Evolutionary conservation across 2,329 filamentous ascomycete genomes (phyloP).

Genomic region (Nemania sp.): DNA sequence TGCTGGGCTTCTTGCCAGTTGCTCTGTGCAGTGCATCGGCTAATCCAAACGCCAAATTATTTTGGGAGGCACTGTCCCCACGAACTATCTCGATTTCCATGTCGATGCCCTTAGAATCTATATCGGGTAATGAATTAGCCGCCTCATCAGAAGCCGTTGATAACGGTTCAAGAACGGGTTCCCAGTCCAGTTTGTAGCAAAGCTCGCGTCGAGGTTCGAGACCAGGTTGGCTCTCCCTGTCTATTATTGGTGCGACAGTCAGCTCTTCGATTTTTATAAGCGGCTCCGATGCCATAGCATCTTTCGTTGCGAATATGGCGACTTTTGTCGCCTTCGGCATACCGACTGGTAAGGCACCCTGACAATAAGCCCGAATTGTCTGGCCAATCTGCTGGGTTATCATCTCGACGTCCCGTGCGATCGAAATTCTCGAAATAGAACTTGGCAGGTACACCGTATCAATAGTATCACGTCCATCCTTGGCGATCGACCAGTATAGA

Average conservation of each 20-base stretch:
- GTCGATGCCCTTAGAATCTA: conserved; percentile 29
- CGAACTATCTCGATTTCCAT: conserved; percentile 45
- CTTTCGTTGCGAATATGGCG: conserved; percentile 41
- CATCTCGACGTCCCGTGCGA: conserved; percentile 39
- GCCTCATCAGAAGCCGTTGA: conserved; percentile 21
- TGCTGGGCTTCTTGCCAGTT: conserved; percentile 41
- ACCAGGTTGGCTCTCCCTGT: conserved; percentile 37
- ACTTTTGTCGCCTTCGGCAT: conserved; percentile 44
- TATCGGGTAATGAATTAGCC: conserved; percentile 18
- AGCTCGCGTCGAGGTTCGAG: conserved; percentile 44
- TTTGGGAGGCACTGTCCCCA: conserved; percentile 39
- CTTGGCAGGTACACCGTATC: conserved; percentile 49
- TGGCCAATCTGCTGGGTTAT: conserved; percentile 37
- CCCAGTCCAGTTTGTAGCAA: conserved; percentile 53
- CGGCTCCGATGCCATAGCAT: conserved; percentile 36
- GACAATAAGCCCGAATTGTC: conserved; percentile 43
- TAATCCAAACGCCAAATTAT: conserved; percentile 40
- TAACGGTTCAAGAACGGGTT: conserved; percentile 42
- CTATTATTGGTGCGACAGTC: conserved; percentile 46
- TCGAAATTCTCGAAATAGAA: conserved; percentile 44
- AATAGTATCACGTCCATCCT: conserved; percentile 35
- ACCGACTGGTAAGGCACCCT: conserved; percentile 35
- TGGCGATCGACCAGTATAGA: conserved; percentile 47
- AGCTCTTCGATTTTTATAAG: conserved; percentile 45
- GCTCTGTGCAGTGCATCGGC: conserved; percentile 39